Base-by-base conservation (phyloP, 1,284 basidiomycete species). In the Papiliotrema flavescens region DNA sequence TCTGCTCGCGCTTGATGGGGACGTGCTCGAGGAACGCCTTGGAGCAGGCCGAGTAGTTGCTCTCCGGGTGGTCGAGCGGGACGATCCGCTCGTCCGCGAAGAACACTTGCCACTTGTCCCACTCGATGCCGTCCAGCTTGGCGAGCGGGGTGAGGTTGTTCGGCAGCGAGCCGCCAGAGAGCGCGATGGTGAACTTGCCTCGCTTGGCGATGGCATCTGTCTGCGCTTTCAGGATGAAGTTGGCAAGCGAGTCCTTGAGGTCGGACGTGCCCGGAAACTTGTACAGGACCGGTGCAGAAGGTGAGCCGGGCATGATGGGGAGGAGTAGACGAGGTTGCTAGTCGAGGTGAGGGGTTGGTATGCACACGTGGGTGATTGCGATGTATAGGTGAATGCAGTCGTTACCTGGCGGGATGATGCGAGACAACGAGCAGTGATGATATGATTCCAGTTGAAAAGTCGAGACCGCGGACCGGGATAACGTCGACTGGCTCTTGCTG, bases 51-150 rank as follows among this genome's bases (percentile, higher is more conserved):
- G 76, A 71, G 79, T 95, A 93, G 78, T 98, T 98, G 40, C 90
- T 93, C 73, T 98, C 94, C 51, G 85, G 81, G 75, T 96, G 82
- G 79, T 95, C 87, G 68, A 97, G 85, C 1, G 92, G 90, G 8
- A 98, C 95, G 56, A 87, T 84, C 51, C 94, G 88, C 79, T 98
- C 94, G 76, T 98, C 94, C 45, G 87, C 91, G 72, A 97, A 98
- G 79, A 89, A 98, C 66, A 98, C 85, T 64, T 96, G 90, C 94
- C 94, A 98, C 76, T 91, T 90, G 74, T 94, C 87, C 94, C 95
- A 98, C 74, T 88, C 87, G 20, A 92, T 82, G 24, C 81, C 82
- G 15, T 84, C 79, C 58, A 87, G 79, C 47, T 75, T 79, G 63
- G 89, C 81, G 60, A 98, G 84, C 48, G 83, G 84, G 61, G 77